A percentile compares a stretch with the other conserved stretches of the same genome.
These are phyloP conservation scores for Coemansia sp. DNA, from an alignment of 192 early-diverging fungal species.

Conservation along the genomic window DNA sequence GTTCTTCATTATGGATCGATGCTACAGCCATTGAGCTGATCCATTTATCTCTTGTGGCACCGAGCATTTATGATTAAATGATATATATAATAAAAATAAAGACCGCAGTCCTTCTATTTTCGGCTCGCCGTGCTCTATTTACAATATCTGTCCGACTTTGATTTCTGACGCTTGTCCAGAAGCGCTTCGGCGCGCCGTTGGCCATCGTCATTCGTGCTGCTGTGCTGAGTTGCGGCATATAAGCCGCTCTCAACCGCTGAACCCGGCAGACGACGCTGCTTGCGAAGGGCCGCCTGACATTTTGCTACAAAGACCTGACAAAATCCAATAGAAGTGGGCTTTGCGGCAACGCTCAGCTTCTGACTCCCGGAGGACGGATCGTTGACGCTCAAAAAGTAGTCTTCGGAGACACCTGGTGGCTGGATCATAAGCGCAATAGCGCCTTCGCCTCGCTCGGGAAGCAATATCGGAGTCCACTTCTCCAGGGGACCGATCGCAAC, in stretches of 20 bases:
- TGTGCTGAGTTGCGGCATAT: not conserved
- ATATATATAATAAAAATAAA: too few relatives aligned
- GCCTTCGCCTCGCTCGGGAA: conserved; percentile 30
- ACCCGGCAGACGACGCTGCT: not conserved
- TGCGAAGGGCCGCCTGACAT: conserved; percentile 5
- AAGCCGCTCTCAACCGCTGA: not conserved
- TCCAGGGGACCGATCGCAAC: conserved; percentile 37
- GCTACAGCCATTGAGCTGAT: too few relatives aligned
- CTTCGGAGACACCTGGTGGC: conserved; percentile 12
- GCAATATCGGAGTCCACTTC: conserved; percentile 39
- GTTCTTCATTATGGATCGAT: too few relatives aligned
- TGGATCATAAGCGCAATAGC: conserved; percentile 30
- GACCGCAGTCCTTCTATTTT: too few relatives aligned
- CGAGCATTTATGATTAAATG: too few relatives aligned
- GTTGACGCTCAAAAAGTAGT: conserved; percentile 15
- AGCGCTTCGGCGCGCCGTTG: conserved; percentile 10
- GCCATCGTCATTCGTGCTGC: not conserved
- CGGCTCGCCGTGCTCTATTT: conserved; percentile 1
- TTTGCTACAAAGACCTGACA: conserved; percentile 3
- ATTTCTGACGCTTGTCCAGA: conserved; percentile 15
- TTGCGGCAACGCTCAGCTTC: not conserved
- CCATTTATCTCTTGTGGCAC: too few relatives aligned
- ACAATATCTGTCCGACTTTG: conserved; percentile 20
- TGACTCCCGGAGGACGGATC: not conserved
- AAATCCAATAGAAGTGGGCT: conserved; percentile 2